These are phyloP conservation scores for Lecanicillium sp. DNA, from an alignment of 2,329 filamentous ascomycete species.

Conservation along the genomic window DNA sequence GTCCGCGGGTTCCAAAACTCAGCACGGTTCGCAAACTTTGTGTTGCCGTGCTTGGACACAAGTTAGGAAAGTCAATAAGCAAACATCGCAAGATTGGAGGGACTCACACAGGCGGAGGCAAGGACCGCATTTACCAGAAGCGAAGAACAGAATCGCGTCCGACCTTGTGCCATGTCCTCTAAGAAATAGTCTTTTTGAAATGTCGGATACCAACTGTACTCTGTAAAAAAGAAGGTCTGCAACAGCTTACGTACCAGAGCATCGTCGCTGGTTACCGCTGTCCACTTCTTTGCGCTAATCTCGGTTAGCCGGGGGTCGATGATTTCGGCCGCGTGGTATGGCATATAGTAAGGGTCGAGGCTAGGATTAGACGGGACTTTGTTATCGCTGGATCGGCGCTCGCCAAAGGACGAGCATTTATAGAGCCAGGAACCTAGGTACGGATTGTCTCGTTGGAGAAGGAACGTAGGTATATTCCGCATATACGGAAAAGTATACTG, in stretches of 20 bases:
- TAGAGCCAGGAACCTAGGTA: not conserved
- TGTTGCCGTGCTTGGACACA: slow-evolving; percentile 15
- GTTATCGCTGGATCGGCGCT: not conserved
- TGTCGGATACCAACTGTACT: not conserved
- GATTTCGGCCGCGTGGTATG: not conserved
- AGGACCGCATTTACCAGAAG: not conserved
- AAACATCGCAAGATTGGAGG: not conserved
- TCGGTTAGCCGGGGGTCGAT: not conserved
- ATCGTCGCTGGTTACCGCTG: not conserved
- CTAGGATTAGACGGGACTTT: not conserved
- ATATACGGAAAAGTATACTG: not conserved
- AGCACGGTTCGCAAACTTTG: slow-evolving; percentile 13
- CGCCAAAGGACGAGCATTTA: not conserved
- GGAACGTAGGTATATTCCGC: not conserved
- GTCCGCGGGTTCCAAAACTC: slow-evolving; percentile 20
- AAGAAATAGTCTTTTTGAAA: not conserved
- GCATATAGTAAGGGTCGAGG: not conserved
- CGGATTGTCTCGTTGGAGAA: not conserved
- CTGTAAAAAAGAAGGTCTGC: not conserved
- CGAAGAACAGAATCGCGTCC: not conserved
- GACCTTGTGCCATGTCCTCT: not conserved
- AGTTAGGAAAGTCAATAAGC: not conserved
- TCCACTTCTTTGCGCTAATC: not conserved
- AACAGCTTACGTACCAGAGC: not conserved
- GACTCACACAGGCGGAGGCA: not conserved